phyloP scores from a whole-genome alignment of 2,329 filamentous ascomycete species.

The Epichloe hybrida region DNA sequence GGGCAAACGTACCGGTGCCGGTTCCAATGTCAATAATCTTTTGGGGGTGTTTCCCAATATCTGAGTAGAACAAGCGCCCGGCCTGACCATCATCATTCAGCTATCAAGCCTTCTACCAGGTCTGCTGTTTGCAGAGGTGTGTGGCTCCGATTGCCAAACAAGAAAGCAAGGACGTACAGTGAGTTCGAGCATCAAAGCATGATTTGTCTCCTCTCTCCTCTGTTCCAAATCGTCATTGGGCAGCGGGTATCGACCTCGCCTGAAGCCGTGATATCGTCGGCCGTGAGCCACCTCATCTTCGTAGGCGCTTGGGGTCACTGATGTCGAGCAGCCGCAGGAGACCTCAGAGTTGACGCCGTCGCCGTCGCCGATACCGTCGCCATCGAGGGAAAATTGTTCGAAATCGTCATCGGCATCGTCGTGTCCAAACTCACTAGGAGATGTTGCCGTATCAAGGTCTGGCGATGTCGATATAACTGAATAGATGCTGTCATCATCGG shows the following conservation, averaged over 20 bases:
- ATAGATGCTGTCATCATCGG: conserved; percentile 14
- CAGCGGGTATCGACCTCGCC: conserved; percentile 30
- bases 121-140: neutral
- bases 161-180: conserved; percentile 14
- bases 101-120: neutral
- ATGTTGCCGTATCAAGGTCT: conserved; percentile 13
- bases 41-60: conserved; percentile 24
- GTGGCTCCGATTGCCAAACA: neutral
- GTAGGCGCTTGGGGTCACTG: too few relatives aligned
- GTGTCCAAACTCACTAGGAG: conserved; percentile 11
- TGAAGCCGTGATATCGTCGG: conserved; percentile 30
- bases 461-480: conserved; percentile 17
- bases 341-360: too few relatives aligned
- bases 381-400: conserved; percentile 13
- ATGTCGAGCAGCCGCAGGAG: too few relatives aligned
- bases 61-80: conserved; percentile 26
- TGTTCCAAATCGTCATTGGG: conserved; percentile 34
- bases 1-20: conserved; percentile 27
- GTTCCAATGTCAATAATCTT: conserved; percentile 36
- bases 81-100: conserved; percentile 11
- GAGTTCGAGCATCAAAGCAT: conserved; percentile 31
- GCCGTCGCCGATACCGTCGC: conserved; percentile 4
- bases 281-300: conserved; percentile 21
- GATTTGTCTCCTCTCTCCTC: conserved; percentile 30
- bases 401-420: conserved; percentile 15